Base-by-base conservation (phyloP, 441 rosid genomes). In the Populus hybrid region DNA sequence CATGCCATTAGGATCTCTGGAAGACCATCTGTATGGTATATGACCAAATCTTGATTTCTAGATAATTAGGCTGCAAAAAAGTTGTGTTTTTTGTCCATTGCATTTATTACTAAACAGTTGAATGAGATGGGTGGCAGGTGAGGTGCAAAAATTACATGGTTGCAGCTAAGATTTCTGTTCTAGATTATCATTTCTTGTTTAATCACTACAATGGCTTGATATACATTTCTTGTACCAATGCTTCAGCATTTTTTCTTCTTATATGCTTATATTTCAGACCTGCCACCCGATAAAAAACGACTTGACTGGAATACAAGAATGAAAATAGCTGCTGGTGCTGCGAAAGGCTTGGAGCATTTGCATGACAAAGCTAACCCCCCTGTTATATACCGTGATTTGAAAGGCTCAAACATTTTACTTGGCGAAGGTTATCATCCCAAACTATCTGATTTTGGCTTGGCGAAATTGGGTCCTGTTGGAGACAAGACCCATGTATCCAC, bases 371-470 rank as follows among this genome's bases (percentile, higher is more conserved):
- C 96, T 79, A 92, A 79, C 16, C 98, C 99, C 5, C 98, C 99
- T 28, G 98, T 94, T 81, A 94, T 94, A 85, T 94, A 90, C 68
- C 95, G 99, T 7, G 97, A 94, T 81, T 85, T 94, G 70, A 94
- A 94, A 84, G 91, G 98, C 85, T 93, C 98, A 8, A 93, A 94
- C 84, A 93, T 93, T 80, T 86, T 95, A 78, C 99, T 95, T 21
- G 90, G 86, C 6, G 93, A 92, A 78, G 93, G 85, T 79, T 95
- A 88, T 85, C 88, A 93, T 71, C 93, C 99, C 3, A 95, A 92
- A 84, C 85, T 95, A 70, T 95, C 99, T 63, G 99, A 95, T 87
- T 93, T 95, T 69, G 99, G 99, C 53, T 88, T 95, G 86, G 99
- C 99, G 65, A 95, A 93, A 85, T 81, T 95, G 81, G 99, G 99